A percentile compares a stretch with the other conserved stretches of the same genome.
These are phyloP conservation scores for Articulospora tetracladia DNA, from an alignment of 495 filamentous ascomycete genomes.

Conservation along the genomic window DNA sequence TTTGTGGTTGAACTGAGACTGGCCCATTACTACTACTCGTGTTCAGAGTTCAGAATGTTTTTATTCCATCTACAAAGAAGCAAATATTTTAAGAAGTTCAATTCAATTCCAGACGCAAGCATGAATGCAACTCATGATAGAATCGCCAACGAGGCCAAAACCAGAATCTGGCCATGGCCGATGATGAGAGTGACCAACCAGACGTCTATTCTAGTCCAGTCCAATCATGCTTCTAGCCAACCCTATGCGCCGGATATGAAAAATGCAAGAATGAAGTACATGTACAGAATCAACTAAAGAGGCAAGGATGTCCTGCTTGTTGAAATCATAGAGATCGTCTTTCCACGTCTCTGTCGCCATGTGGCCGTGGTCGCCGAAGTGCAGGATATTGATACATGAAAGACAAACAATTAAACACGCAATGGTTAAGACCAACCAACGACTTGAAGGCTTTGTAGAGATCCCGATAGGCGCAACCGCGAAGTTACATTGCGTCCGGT, in stretches of 20 bases:
- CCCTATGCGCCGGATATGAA: neutral
- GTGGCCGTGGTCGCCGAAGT: neutral
- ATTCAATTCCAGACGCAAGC: neutral
- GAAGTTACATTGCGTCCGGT: conserved; percentile 13
- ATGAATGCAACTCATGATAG: neutral
- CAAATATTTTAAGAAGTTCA: neutral
- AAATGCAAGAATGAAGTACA: neutral
- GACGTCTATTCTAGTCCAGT: conserved; percentile 8
- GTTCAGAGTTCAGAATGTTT: neutral
- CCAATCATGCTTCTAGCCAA: neutral
- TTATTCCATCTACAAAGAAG: conserved; percentile 11
- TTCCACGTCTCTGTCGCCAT: neutral
- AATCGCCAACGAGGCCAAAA: neutral
- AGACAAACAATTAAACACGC: neutral
- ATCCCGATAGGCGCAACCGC: conserved; percentile 2
- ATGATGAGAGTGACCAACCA: neutral
- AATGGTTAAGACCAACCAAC: conserved; percentile 17
- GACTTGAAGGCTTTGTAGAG: conserved; percentile 21
- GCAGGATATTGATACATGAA: neutral
- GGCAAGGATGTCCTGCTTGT: neutral
- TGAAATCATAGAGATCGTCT: neutral
- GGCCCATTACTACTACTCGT: conserved; percentile 15
- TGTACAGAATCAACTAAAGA: neutral
- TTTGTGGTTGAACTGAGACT: conserved; percentile 11
- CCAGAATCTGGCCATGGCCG: neutral